Conservation (phyloP, 352 stramenopile species). For the Elongisporangium undulatum region DNA sequence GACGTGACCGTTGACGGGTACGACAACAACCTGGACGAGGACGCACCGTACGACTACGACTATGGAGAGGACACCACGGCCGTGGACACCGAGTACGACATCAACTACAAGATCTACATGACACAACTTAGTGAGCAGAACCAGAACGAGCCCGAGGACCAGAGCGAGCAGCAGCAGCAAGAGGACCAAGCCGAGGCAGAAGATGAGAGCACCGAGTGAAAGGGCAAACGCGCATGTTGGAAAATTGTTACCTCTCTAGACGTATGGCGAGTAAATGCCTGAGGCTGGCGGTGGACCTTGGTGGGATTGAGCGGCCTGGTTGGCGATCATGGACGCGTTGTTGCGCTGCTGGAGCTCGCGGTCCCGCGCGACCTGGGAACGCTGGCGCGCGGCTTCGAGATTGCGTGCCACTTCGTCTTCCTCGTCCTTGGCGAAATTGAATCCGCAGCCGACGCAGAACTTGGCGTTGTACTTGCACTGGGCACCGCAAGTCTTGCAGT, state of each 20-base stretch:
- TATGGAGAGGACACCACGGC: conserved; percentile 13
- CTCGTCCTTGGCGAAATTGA: conserved; percentile 73
- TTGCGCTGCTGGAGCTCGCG: conserved; percentile 56
- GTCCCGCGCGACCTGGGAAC: conserved; percentile 39
- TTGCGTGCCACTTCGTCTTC: conserved; percentile 79
- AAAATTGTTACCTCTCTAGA: conserved; percentile 5
- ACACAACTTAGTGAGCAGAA: conserved; percentile 37
- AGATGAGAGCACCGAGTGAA: background rate
- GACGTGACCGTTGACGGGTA: conserved; percentile 6
- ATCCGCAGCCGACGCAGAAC: conserved; percentile 78
- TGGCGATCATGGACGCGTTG: conserved; percentile 66
- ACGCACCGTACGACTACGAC: conserved; percentile 11
- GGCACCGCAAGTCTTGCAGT: conserved; percentile 58
- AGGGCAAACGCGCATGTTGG: background rate
- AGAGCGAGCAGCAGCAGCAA: conserved; percentile 8
- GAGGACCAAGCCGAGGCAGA: conserved; percentile 6
- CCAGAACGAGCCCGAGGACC: conserved; percentile 10
- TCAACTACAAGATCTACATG: conserved; percentile 72
- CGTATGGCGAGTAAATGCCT: conserved; percentile 8
- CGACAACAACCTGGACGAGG: conserved; percentile 14
- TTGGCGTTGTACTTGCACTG: conserved; percentile 76
- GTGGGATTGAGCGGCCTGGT: conserved; percentile 42
- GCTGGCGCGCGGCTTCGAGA: conserved; percentile 51
- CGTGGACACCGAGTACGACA: conserved; percentile 55
- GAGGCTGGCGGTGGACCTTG: conserved; percentile 10